A percentile compares a stretch with the other conserved stretches of the same genome.
These are phyloP conservation scores for Mollisiaceae sp. DNA, from an alignment of 2,329 filamentous ascomycete genomes.

Conservation along the genomic window DNA sequence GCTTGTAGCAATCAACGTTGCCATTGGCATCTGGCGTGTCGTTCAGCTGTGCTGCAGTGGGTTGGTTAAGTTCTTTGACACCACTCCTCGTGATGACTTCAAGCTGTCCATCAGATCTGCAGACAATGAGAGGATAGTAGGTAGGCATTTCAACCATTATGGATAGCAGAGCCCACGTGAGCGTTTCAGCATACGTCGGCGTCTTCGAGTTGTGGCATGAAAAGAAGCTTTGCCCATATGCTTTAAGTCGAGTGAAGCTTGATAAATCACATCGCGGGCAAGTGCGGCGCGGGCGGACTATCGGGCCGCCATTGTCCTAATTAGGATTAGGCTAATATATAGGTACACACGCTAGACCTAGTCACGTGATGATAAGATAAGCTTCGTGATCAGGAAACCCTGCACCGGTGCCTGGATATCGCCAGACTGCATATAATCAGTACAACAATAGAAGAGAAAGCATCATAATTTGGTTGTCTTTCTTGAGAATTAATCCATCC, in stretches of 20 bases:
- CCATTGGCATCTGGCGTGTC: conserved; percentile 57
- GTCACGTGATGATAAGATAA: conserved; percentile 5
- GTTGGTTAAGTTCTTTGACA: conserved; percentile 51
- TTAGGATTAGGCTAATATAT: not conserved
- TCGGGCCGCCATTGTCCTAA: not conserved
- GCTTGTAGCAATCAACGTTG: conserved; percentile 58
- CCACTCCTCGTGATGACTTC: conserved; percentile 33
- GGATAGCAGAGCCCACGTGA: not conserved
- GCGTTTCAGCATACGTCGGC: too few species aligned
- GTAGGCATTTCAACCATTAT: conserved; percentile 28
- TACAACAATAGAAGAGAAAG: not conserved
- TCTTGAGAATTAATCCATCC: too few species aligned
- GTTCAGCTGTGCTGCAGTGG: conserved; percentile 56
- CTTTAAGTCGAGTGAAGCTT: not conserved
- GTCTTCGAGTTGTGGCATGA: too few species aligned
- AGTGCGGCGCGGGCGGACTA: conserved; percentile 4
- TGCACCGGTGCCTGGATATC: too few species aligned
- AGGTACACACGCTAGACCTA: not conserved
- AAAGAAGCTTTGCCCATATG: too few species aligned
- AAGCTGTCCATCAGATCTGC: conserved; percentile 39
- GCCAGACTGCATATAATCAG: not conserved
- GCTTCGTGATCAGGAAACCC: not conserved
- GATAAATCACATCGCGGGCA: not conserved
- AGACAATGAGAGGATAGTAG: conserved; percentile 36
- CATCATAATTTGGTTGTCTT: not conserved